These are phyloP conservation scores for Platanthera guangdongensis DNA, from an alignment of 106 monocot species.

Conservation along the genomic window DNA sequence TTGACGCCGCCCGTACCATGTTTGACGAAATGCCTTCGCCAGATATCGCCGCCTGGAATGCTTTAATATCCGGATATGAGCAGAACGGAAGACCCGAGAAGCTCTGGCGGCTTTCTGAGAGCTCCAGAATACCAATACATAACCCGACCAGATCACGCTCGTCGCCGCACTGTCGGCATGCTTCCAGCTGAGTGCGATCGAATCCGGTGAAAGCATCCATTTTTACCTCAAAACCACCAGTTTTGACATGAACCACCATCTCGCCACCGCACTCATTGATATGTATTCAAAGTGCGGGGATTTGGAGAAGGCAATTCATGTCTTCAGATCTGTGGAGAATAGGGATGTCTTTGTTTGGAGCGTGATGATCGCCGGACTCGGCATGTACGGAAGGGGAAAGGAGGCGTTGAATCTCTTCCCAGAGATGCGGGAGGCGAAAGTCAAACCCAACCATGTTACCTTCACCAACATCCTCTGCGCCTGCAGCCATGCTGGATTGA, in stretches of 20 bases:
- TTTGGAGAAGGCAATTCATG: conserved; percentile 28
- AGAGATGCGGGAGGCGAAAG: conserved; percentile 25
- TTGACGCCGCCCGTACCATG: conserved; percentile 21
- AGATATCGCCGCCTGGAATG: conserved; percentile 50
- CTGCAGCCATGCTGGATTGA: conserved; percentile 52
- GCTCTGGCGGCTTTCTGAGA: conserved; percentile 39
- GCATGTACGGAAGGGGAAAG: conserved; percentile 37
- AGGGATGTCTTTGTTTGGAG: conserved; percentile 54
- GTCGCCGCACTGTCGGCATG: conserved; percentile 36
- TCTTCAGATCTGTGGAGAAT: conserved; percentile 18
- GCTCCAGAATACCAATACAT: conserved; percentile 8
- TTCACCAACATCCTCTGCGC: conserved; percentile 43
- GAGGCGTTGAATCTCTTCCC: conserved; percentile 35
- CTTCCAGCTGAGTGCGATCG: conserved; percentile 31
- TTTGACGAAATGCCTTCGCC: conserved; percentile 28
- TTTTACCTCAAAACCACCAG: conserved; percentile 16
- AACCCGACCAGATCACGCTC: conserved; percentile 24
- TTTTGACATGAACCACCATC: conserved; percentile 24
- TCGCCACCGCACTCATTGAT: conserved; percentile 45
- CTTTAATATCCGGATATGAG: conserved; percentile 41
- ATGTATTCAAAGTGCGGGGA: conserved; percentile 68
- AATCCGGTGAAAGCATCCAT: conserved; percentile 43
- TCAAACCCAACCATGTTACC: conserved; percentile 35
- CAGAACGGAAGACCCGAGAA: conserved; percentile 34
- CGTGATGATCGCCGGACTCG: conserved; percentile 44